Evolutionary conservation across 257 asterid genomes (phyloP), one percentile per base, ranked within the genome.

Genomic region (Datura wrightii): DNA sequence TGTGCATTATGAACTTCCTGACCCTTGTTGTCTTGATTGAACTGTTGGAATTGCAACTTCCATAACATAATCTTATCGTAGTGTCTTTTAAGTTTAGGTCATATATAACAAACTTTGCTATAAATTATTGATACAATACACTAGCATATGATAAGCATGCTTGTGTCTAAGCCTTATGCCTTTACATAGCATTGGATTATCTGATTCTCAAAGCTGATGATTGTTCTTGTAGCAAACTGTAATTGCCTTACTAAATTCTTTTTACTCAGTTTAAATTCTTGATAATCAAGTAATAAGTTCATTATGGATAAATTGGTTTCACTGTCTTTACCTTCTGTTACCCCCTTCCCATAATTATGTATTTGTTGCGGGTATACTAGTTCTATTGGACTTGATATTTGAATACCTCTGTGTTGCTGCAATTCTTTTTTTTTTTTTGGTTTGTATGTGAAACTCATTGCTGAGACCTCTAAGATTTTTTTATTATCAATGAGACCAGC

Each of bases 161-260:
- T 74, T 74, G 58, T 48, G 42, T 74, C 59, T 74, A 74, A 74
- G 48, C 42, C 42, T 74, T 74, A 11, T 74, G 24, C 80, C 59
- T 48, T 48, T 48, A 48, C 59, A 24, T 48, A 74, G 81, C 60
- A 46, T 74, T 74, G 60, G 60, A 74, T 74, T 48, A 11, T 74
- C 59, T 7, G 81, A 74, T 48, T 48, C 60, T 74, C 60, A 50
- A 48, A 74, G 42, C 56, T 48, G 42, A 74, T 48, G 58, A 74
- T 74, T 48, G 59, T 24, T 74, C 80, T 48, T 46, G 59, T 74
- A 7, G 44, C 13, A 5, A 74, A 48, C 81, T 74, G 19, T 48
- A 48, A 74, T 50, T 6, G 60, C 56, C 37, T 48, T 14, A 19
- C 18, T n/a, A 19, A 10, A 39, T 36, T 2, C 3, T 46, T 24